Percentiles rank a stretch among this genome's conserved stretches.
These are phyloP conservation scores for Fusarium sp. DNA, from an alignment of 2,329 filamentous ascomycete genomes.

Conservation along the genomic window DNA sequence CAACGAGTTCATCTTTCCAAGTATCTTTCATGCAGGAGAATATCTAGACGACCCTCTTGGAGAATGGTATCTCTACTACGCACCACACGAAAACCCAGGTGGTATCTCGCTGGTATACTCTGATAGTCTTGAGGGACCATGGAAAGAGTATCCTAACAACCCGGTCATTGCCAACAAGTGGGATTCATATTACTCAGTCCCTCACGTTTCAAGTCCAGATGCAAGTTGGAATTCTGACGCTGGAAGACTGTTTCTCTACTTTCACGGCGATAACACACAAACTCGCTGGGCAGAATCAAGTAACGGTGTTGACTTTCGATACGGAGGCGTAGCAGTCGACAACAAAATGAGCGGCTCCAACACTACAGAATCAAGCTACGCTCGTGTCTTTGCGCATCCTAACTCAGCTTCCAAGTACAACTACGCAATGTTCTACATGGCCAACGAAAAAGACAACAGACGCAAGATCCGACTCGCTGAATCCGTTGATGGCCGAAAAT, in stretches of 20 bases:
- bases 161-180: conserved; percentile 21
- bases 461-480: conserved; percentile 45
- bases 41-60: conserved; percentile 33
- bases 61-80: conserved; percentile 47
- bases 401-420: conserved; percentile 34
- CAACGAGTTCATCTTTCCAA: conserved; percentile 45
- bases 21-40: conserved; percentile 40
- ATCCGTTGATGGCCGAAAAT: conserved; percentile 37
- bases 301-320: conserved; percentile 16
- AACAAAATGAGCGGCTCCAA: conserved; percentile 40
- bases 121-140: conserved; percentile 26
- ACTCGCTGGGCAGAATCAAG: conserved; percentile 27
- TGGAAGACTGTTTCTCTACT: conserved; percentile 20
- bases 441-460: conserved; percentile 38
- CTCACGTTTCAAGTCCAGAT: conserved; percentile 31
- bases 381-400: conserved; percentile 42
- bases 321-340: conserved; percentile 33
- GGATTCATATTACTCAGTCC: conserved; percentile 21
- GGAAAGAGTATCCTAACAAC: conserved; percentile 20
- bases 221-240: conserved; percentile 16
- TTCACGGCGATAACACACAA: conserved; percentile 21
- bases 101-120: conserved; percentile 42
- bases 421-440: conserved; percentile 47
- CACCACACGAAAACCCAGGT: conserved; percentile 43
- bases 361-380: conserved; percentile 44